A percentile compares a stretch with the other conserved stretches of the same genome.
Evolutionary conservation across 805 yeast genomes (phyloP).

Genomic region (Kodamaea laetipori): DNA sequence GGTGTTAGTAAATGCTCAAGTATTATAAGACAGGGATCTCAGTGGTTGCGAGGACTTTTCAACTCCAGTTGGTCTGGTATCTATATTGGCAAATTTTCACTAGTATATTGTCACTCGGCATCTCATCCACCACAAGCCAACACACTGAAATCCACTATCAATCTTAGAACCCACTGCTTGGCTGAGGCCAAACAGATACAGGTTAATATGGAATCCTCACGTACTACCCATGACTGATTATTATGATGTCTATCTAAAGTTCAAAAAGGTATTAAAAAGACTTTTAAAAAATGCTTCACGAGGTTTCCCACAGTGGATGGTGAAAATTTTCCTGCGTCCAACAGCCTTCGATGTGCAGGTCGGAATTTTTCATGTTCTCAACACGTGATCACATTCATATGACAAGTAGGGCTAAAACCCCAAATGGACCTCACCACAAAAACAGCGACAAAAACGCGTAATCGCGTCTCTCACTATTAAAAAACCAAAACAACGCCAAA

Average conservation of each 20-base stretch:
- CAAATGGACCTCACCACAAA: too few relatives aligned
- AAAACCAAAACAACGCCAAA: too few relatives aligned
- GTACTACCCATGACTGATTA: constrained; percentile 73
- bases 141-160: neutral
- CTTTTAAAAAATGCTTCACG: constrained; percentile 12
- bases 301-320: constrained; percentile 6
- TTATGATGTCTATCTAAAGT: constrained; percentile 23
- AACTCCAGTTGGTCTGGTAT: too few relatives aligned
- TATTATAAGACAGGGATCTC: neutral
- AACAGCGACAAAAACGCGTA: too few relatives aligned
- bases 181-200: neutral
- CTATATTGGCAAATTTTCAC: too few relatives aligned
- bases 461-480: too few relatives aligned
- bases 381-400: neutral
- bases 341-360: too few relatives aligned
- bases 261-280: constrained; percentile 20
- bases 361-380: too few relatives aligned
- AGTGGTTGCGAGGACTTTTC: constrained; percentile 3
- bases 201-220: constrained; percentile 37
- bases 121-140: too few relatives aligned
- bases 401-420: constrained; percentile 6
- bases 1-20: constrained; percentile 25
- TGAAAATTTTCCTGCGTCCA: constrained; percentile 19
- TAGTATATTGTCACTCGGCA: too few relatives aligned
- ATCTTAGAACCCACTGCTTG: neutral